phyloP scores from a whole-genome alignment of 768 basidiomycete species.

The Xanthoconium purpureum region DNA sequence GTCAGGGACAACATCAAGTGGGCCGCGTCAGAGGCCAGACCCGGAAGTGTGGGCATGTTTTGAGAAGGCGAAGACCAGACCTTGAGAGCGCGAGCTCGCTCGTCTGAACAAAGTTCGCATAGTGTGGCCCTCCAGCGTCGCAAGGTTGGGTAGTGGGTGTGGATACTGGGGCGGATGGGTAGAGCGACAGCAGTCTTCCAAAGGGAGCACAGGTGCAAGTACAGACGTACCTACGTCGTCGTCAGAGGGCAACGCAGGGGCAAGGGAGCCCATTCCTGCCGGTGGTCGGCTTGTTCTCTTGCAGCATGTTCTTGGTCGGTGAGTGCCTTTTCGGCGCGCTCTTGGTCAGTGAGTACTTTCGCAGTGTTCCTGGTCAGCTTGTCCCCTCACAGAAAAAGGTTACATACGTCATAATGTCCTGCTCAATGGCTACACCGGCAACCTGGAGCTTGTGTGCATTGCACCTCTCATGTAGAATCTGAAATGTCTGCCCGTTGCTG shows the following conservation, averaged over 20 bases:
- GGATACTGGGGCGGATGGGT: slow-evolving; percentile 38
- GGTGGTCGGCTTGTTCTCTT: too few relatives aligned
- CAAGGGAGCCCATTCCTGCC: too few relatives aligned
- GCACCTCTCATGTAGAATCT: too few relatives aligned
- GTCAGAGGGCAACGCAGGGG: neutral
- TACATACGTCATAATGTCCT: too few relatives aligned
- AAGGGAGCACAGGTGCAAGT: neutral
- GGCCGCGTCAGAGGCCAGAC: neutral
- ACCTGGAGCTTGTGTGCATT: too few relatives aligned
- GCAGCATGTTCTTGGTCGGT: too few relatives aligned
- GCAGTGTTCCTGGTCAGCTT: too few relatives aligned
- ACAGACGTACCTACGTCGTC: neutral
- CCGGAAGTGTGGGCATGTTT: slow-evolving; percentile 18
- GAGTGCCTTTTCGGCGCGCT: too few relatives aligned
- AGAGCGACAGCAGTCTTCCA: slow-evolving; percentile 2
- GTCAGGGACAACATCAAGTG: neutral
- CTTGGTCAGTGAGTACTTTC: too few relatives aligned
- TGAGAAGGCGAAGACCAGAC: slow-evolving; percentile 29
- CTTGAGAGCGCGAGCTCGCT: neutral
- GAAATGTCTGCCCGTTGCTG: too few relatives aligned
- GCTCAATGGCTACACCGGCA: too few relatives aligned
- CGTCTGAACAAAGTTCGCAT: slow-evolving; percentile 5
- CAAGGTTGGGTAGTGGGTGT: slow-evolving; percentile 40
- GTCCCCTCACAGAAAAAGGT: too few relatives aligned
- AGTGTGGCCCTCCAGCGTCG: slow-evolving; percentile 24